Evolutionary conservation across 139 green algal genomes (phyloP), one percentile per base, ranked within the genome.

Genomic region (Spirogloea muscicola): DNA sequence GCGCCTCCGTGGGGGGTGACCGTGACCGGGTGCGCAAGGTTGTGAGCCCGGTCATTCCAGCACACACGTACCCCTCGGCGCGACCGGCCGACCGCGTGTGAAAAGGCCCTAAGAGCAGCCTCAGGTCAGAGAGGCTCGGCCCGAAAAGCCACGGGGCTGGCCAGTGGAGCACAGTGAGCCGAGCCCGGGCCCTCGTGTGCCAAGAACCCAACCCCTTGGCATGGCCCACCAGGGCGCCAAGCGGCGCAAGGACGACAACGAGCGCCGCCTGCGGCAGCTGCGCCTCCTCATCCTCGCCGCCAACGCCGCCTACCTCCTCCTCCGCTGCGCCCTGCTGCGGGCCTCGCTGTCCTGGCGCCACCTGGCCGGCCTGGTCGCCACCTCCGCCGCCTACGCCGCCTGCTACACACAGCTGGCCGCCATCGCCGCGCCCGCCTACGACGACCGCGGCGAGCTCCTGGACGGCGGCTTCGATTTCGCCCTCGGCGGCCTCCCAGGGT

Each of bases 241-340:
- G 61, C 74, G 75, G 34, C 27, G 70, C 39, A 79, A 77, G 70
- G 70, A 79, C 27, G 70, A 79, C 3, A 79, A 79, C 39, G 70
- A 79, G 41, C 59, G 46, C 37, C 70, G 58, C 25, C 3, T 79
- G 31, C 40, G 44, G 36, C 5, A n/a, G n/a, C 34, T 79, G 39
- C 70, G 44, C 31, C 63, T n/a, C 18, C 25, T 79, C 27, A 61
- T 79, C 33, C 18, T 59, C 10, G 39, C 34, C 49, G 70, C 52
- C 2, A 79, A 76, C 49, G 70, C 42, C 18, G 16, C 49, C 42
- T 72, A 74, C 31, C 27, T 79, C 13, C 13, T 79, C 29, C 16
- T 79, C 13, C 70, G 70, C 4, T 29, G 74, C 7, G 31, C 31
- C 33, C 25, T 79, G 10, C 58, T 69, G 16, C 61, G 37, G 34